These are phyloP conservation scores for Apophysomyces elegans DNA, from an alignment of 371 early-diverging fungal genomes.

Conservation along the genomic window DNA sequence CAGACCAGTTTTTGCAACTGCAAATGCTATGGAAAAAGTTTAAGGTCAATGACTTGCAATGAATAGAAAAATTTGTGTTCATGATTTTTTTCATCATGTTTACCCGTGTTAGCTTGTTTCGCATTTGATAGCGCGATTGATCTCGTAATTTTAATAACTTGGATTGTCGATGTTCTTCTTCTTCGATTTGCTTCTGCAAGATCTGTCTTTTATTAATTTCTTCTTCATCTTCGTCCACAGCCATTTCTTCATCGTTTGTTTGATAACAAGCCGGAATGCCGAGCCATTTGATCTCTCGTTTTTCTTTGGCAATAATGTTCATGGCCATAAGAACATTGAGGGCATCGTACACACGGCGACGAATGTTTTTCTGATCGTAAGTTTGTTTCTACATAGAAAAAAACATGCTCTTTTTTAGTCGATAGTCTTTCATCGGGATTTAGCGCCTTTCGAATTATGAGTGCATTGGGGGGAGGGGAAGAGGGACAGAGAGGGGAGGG, in stretches of 20 bases:
- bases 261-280: slow-evolving; percentile 50
- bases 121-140: not conserved
- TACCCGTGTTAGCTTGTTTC: slow-evolving; percentile 1
- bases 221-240: slow-evolving; percentile 49
- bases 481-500: too few species aligned
- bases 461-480: too few species aligned
- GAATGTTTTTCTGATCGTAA: slow-evolving; percentile 77
- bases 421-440: too few species aligned
- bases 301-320: slow-evolving; percentile 70
- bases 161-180: not conserved
- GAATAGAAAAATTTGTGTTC: too few species aligned
- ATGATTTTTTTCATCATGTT: not conserved
- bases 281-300: slow-evolving; percentile 74
- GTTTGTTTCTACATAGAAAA: slow-evolving; percentile 23
- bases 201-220: slow-evolving; percentile 48
- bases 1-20: slow-evolving; percentile 1
- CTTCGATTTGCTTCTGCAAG: not conserved
- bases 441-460: too few species aligned
- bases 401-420: not conserved
- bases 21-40: not conserved
- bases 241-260: slow-evolving; percentile 93
- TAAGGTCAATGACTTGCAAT: not conserved
- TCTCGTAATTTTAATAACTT: not conserved
- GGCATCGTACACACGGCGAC: slow-evolving; percentile 82
- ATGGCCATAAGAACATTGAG: slow-evolving; percentile 80